Conservation (phyloP, 495 filamentous ascomycete genomes). For the Margaritispora aquatica region DNA sequence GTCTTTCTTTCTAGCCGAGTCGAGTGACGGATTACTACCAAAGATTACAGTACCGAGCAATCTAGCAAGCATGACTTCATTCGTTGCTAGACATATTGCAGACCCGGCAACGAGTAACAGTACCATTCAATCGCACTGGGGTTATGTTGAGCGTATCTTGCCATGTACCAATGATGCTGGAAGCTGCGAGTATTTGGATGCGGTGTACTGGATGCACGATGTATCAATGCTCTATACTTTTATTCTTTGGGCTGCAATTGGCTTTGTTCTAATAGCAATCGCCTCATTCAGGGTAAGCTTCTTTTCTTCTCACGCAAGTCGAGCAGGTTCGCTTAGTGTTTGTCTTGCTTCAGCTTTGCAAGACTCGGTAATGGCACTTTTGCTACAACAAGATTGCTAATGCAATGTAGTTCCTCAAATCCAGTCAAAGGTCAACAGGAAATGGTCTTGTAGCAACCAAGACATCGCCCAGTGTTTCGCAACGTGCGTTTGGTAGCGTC, state of each 20-base stretch:
- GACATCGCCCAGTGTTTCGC: neutral
- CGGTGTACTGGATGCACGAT: conserved; percentile 54
- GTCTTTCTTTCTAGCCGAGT: neutral
- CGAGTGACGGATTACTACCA: too few species aligned
- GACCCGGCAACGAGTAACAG: neutral
- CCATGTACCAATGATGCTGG: conserved; percentile 49
- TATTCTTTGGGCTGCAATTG: conserved; percentile 53
- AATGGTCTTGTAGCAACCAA: neutral
- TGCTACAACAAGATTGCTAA: neutral
- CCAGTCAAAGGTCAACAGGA: neutral
- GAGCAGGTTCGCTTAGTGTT: too few species aligned
- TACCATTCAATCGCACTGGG: conserved; percentile 45
- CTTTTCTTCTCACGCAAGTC: neutral
- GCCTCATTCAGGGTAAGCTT: neutral
- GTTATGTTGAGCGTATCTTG: conserved; percentile 47
- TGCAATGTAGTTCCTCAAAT: neutral
- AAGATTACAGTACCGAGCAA: too few species aligned
- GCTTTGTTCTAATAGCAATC: conserved; percentile 32
- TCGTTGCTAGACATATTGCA: neutral
- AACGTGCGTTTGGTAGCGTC: neutral
- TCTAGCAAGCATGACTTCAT: neutral
- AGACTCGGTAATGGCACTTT: too few species aligned
- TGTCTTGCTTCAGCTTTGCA: neutral
- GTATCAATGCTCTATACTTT: conserved; percentile 52
- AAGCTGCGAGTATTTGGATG: conserved; percentile 58